Evolutionary conservation across 306 rosid genomes (phyloP), one percentile per base, ranked within the genome.

Genomic region (Lathyrus sativus): DNA sequence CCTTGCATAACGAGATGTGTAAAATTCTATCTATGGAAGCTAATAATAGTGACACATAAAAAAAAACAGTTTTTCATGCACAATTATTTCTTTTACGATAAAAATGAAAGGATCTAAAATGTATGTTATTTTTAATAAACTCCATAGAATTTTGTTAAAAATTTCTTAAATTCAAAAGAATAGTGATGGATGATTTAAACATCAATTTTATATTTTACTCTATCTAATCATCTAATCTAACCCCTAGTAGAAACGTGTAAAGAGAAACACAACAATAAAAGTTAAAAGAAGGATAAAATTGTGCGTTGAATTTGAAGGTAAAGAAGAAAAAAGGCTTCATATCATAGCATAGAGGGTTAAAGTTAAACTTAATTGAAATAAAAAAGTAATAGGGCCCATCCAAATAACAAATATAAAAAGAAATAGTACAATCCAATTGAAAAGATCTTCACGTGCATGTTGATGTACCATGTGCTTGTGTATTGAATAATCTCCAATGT

Each of bases 381-480:
- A 54, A 46, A 48, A 15, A 53, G 59, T 11, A 54, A 45, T 1
- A 8, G 72, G 73, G 66, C 50, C 67, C 78, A 66, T 2, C 13
- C 6, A 7, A 15, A 24, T 22, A 18, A 71, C 24, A 19, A 19
- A 19, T 43, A 11, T 10, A 51, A 9, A 53, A n/a, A 54, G n/a
- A 54, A 54, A 56, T 28, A 56, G 62, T 56, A 56, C 28, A 59
- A 61, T 73, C 31, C 9, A 45, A 67, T 70, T 61, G 48, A 68
- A 65, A 80, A 60, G 72, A 44, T 45, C 41, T 44, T 76, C 82
- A 79, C 84, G 81, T 78, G 83, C n/a, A n/a, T n/a, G n/a, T 9
- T 38, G 43, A 77, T 84, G 72, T 22, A 82, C 78, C 96, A 89
- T 91, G 97, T 91, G 96, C 87, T 81, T 80, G 13, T 74, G 22